Evolutionary conservation across 1,284 basidiomycete species (phyloP).

Genomic region (Agroathelia rolfsii): DNA sequence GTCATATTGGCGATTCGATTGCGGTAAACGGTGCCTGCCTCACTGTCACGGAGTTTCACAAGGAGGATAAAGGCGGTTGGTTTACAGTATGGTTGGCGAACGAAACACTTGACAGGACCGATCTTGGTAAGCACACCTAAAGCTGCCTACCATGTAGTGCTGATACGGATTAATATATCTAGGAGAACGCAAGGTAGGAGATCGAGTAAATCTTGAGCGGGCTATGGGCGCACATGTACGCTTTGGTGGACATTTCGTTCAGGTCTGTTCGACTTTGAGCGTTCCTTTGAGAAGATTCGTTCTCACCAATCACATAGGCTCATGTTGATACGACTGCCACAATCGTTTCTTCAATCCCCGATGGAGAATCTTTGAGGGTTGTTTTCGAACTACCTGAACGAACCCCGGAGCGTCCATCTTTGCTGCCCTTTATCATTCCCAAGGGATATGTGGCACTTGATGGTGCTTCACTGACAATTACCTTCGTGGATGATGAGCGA

Average conservation of each 20-base stretch:
- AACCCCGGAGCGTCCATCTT: constrained; percentile 49
- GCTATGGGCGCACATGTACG: constrained; percentile 89
- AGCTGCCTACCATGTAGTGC: no score
- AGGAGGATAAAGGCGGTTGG: constrained; percentile 50
- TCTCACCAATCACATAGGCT: constrained; percentile 43
- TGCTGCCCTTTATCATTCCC: constrained; percentile 82
- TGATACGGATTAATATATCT: constrained; percentile 7
- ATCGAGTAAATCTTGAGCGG: constrained; percentile 87
- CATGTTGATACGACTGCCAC: constrained; percentile 89
- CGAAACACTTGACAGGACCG: constrained; percentile 87
- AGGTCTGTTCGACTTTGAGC: constrained; percentile 42
- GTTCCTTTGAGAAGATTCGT: constrained; percentile 1
- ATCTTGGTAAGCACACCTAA: constrained; percentile 57
- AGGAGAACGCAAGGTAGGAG: constrained; percentile 76
- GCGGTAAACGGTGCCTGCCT: constrained; percentile 76
- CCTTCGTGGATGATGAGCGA: constrained; percentile 63
- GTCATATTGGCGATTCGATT: constrained; percentile 91
- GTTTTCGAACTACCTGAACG: constrained; percentile 67
- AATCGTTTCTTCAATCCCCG: constrained; percentile 54
- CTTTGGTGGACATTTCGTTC: constrained; percentile 97
- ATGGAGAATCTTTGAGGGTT: constrained; percentile 84
- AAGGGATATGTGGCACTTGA: constrained; percentile 97
- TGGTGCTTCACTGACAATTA: constrained; percentile 89
- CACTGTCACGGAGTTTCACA: constrained; percentile 82
- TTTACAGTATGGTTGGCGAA: constrained; percentile 95